Percentiles rank a stretch among this genome's conserved stretches.
Conservation (phyloP, 2,329 filamentous ascomycete genomes). For the Chrysoporthe deuterocubensis region DNA sequence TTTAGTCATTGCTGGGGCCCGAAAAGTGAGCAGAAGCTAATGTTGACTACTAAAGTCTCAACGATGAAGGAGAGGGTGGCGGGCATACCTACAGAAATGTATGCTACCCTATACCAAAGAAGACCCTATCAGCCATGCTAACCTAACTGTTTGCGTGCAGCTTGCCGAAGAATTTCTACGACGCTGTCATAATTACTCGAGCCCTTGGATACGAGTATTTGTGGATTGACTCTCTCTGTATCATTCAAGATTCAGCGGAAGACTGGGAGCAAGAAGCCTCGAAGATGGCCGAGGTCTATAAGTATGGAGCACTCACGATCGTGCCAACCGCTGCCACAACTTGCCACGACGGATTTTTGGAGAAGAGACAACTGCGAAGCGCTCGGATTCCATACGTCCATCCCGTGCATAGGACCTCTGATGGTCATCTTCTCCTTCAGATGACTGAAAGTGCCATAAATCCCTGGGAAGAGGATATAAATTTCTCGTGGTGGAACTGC, state of each 20-base stretch:
- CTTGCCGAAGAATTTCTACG: not conserved
- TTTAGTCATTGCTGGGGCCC: not conserved
- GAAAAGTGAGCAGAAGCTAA: not conserved
- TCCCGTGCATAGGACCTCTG: no score
- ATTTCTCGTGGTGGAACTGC: not conserved
- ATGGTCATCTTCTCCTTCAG: not conserved
- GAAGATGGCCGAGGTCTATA: constrained; percentile 24
- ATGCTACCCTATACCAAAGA: not conserved
- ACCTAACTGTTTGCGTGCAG: not conserved
- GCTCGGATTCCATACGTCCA: not conserved
- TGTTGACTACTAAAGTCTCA: not conserved
- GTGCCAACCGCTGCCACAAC: not conserved
- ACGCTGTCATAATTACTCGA: not conserved
- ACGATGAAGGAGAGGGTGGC: not conserved
- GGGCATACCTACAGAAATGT: not conserved
- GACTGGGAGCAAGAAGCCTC: constrained; percentile 32
- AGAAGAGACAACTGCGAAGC: not conserved
- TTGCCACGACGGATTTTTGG: not conserved
- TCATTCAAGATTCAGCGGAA: not conserved
- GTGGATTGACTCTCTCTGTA: constrained; percentile 18
- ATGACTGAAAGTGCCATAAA: not conserved
- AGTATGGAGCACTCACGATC: not conserved
- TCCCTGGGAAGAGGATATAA: no score
- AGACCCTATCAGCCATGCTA: not conserved
- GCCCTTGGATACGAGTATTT: not conserved